Evolutionary conservation across 1,284 basidiomycete species (phyloP), one percentile per base, ranked within the genome.

Genomic region (Cerioporus squamosus): DNA sequence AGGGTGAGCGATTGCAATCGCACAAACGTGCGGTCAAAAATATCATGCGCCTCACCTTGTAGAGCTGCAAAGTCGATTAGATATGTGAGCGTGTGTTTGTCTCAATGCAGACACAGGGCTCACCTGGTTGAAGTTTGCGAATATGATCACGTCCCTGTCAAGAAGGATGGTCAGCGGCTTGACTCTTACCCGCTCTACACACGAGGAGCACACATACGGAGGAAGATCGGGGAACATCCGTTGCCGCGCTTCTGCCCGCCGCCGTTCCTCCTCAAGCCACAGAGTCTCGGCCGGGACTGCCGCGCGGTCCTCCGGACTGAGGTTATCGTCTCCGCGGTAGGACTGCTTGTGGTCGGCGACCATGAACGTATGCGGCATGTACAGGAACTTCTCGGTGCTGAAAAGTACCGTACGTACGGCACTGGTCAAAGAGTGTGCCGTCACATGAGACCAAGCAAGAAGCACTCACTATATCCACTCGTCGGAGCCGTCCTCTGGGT

Each of bases 91-190:
- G 45, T 57, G 31, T 64, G 51, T 22, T 49, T 43, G 60, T 53
- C 18, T 14, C 3, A 3, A 36, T 10, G 29, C 22, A 10, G 24
- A 22, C 39, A 56, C 45, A 33, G 14, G 43, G 38, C 70, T 47
- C 49, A 83, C 79, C 77, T 87, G 85, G 66, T 86, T 87, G 69
- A 86, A 87, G 65, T 86, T 84, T 51, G 84, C 83, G 65, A 87
- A 86, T 62, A 87, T 82, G 56, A 87, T 65, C 18, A 79, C 69
- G 67, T 80, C 74, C 57, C 80, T 81, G 51, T 8, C 33, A 9
- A 39, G 24, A 36, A 9, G 33, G 24, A 20, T 14, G 33, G 48
- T 17, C 40, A 49, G 23, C 14, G 33, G 52, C 44, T 33, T 44
- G 47, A 18, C 8, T 33, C 31, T 23, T 24, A 55, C 26, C 2